Base-by-base conservation (phyloP, 352 stramenopile species). In the Pythium rishiriense region DNA sequence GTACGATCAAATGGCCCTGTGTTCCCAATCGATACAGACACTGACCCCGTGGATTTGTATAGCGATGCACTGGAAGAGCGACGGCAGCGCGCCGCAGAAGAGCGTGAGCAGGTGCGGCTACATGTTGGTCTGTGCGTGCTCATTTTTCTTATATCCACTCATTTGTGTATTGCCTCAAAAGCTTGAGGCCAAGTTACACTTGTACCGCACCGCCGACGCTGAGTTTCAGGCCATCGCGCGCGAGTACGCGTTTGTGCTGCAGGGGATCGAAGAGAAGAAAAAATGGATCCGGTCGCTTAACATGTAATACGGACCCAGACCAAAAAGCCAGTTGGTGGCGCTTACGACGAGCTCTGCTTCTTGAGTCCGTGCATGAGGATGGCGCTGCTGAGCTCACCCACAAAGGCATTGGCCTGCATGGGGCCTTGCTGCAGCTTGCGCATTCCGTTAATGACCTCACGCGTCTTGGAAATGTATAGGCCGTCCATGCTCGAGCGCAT, bases 401-500 rank as follows among this genome's bases (percentile, higher is more conserved):
- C 86, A 57, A 94, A 94, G 12, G 80, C 75, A 48, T 88, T 91
- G 8, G 49, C 73, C 25, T 77, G 62, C 10, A 65, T 69, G 1
- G 80, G 78, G 31, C 80, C 79, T 50, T 91, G 81, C 61, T 91
- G 85, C 58, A 94, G 55, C 64, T 90, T 89, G 52, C 94, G 86
- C 76, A 98, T 97, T 49, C 78, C 89, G 63, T 97, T 96, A 48
- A 98, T 85, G 28, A 98, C 88, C 72, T 98, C 91, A 24, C 88
- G 80, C 19, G 96, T 98, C 74, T 98, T 98, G 66, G 97, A 93
- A 61, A 98, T 97, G 75, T 98, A 98, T 15, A 98, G 64, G 19
- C 77, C 80, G 66, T 98, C 92, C 25, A 98, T 84, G 64, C 91
- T 94, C 10, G 84, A 88, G 47, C 93, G 87, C 79, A 98, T 97